Base-by-base conservation (phyloP, 345 rosid species). In the Dimocarpus longan region DNA sequence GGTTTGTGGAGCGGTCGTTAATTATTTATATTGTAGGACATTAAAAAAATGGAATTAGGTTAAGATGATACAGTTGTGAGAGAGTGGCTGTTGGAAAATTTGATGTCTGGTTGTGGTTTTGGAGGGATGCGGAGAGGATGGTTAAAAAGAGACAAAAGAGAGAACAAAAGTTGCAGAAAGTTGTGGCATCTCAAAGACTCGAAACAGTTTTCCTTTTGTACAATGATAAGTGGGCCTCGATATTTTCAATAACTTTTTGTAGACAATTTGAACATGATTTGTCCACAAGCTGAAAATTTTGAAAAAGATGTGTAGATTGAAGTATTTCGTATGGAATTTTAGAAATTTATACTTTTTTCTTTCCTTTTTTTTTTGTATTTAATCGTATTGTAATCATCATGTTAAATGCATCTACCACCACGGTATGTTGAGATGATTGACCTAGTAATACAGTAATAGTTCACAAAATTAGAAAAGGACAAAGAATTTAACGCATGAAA, bases 101-200 rank as follows among this genome's bases (percentile, higher is more conserved):
- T 42, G 78, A 12, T 79, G 87, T 79, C 84, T 63, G 43, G 5
- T 64, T 65, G 85, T 82, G 83, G 66, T 60, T 84, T 83, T 80
- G 86, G 88, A 81, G 42, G 81, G 80, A 70, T 18, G 13, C 43
- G 56, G 46, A 19, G 22, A 19, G 16, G 21, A 57, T 63, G 62
- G 66, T 63, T 77, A 66, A 74, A 74, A 79, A 66, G 7, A 68
- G 75, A 83, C 81, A 77, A 77, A 79, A 81, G 59, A 80, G 68
- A 69, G 83, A 84, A 74, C 77, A 78, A 63, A 76, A 44, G 15
- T 60, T 70, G 56, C 24, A 69, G 80, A 84, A 84, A 75, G 77
- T 73, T 73, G 81, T 46, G 79, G 80, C 82, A 76, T 84, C 73
- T 80, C 78, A 66, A 63, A 69, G 81, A 64, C 82, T 79, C 40